These are phyloP conservation scores for Inonotus obliquus DNA, from an alignment of 1,284 basidiomycete genomes.

Conservation along the genomic window DNA sequence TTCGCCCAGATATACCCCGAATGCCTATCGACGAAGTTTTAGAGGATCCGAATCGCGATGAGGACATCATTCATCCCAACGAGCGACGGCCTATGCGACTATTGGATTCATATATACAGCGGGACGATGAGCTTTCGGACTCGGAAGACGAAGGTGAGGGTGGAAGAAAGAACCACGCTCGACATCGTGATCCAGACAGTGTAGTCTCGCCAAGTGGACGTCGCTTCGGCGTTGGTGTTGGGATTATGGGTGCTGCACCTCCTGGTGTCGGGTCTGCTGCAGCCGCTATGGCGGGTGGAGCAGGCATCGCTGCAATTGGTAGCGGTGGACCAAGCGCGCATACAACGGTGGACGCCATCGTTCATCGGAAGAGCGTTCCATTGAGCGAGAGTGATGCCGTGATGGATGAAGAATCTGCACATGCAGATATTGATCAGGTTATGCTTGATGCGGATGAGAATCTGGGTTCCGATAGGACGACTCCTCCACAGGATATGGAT, in stretches of 20 bases:
- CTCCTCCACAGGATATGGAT: neutral
- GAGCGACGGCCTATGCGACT: conserved; percentile 68
- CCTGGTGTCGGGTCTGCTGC: conserved; percentile 57
- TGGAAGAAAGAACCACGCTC: conserved; percentile 61
- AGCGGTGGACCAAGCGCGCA: conserved; percentile 18
- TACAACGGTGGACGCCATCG: conserved; percentile 8
- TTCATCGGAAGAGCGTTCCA: conserved; percentile 3
- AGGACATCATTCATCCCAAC: conserved; percentile 76
- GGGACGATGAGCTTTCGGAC: conserved; percentile 77
- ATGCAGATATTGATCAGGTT: neutral
- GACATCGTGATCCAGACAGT: conserved; percentile 49
- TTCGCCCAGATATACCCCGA: conserved; percentile 62
- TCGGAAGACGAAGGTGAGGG: conserved; percentile 87
- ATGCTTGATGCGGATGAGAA: neutral
- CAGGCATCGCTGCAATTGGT: conserved; percentile 18
- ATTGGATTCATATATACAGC: conserved; percentile 68
- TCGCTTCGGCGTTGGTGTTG: conserved; percentile 62
- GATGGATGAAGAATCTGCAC: conserved; percentile 7
- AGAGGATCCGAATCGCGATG: conserved; percentile 77
- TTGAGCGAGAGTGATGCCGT: neutral
- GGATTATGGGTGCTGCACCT: conserved; percentile 59
- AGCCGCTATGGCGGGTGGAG: conserved; percentile 30
- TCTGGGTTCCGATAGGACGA: neutral
- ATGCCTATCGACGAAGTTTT: conserved; percentile 72
- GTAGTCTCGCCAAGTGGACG: conserved; percentile 31